A percentile compares a stretch with the other conserved stretches of the same genome.
phyloP scores from a whole-genome alignment of 1,139 yeast genomes.

The Candida labiduridarum region DNA sequence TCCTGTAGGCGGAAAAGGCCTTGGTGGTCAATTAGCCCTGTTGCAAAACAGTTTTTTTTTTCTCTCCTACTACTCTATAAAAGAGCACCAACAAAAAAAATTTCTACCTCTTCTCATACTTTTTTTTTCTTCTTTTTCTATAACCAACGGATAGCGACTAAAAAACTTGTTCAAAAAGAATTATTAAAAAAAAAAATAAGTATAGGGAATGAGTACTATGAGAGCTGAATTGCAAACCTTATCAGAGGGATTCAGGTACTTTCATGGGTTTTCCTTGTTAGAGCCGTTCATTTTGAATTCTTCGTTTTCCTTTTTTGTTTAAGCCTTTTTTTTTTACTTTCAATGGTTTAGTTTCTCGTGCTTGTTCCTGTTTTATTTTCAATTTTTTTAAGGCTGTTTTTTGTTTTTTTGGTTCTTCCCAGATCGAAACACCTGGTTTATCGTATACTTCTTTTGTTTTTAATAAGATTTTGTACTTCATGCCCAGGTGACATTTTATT shows the following conservation, averaged over 20 bases:
- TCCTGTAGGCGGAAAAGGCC: too few relatives aligned
- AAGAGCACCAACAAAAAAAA: conserved; percentile 3
- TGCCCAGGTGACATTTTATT: conserved; percentile 50
- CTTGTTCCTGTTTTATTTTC: conserved; percentile 19
- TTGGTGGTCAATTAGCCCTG: too few relatives aligned
- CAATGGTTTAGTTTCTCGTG: conserved; percentile 27
- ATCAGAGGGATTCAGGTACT: conserved; percentile 19
- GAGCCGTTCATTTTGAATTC: conserved; percentile 12
- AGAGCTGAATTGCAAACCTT: conserved; percentile 11
- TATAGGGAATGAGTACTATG: conserved; percentile 19
- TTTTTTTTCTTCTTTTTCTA: conserved; percentile 19
- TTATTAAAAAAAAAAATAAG: conserved; percentile 10
- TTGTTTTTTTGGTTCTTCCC: conserved; percentile 41
- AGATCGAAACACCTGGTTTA: conserved; percentile 49
- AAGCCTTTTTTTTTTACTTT: conserved; percentile 11
- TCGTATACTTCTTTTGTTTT: conserved; percentile 39
- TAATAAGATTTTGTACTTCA: conserved; percentile 50
- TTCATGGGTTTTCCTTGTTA: conserved; percentile 19
- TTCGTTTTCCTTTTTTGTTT: conserved; percentile 14
- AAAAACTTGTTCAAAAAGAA: conserved; percentile 24
- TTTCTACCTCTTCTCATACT: conserved; percentile 1
- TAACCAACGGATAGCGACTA: conserved; percentile 45
- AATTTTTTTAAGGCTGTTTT: conserved; percentile 22
- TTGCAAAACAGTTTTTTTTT: neutral
- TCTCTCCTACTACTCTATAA: neutral